Conservation (phyloP, 495 filamentous ascomycete genomes). For the Aspergillus affinis region DNA sequence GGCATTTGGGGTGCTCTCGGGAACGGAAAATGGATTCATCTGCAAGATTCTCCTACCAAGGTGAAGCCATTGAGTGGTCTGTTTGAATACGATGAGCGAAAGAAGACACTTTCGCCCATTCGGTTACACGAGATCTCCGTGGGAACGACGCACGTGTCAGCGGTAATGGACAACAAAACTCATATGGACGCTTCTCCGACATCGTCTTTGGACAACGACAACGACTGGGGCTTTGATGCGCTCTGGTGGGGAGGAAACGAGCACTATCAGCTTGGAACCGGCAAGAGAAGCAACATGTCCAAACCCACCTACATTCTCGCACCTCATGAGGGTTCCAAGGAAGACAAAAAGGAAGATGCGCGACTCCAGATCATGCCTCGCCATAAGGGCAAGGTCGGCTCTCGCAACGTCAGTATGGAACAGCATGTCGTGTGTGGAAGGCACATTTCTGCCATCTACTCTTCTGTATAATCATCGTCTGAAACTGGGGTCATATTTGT, state of each 20-base stretch:
- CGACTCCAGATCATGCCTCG: constrained; percentile 84
- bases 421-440: constrained; percentile 89
- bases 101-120: constrained; percentile 69
- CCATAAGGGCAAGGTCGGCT: constrained; percentile 64
- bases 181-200: constrained; percentile 52
- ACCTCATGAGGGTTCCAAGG: constrained; percentile 54
- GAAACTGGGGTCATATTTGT: constrained; percentile 1
- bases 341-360: constrained; percentile 58
- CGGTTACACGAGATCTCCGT: constrained; percentile 67
- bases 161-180: constrained; percentile 77
- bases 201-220: constrained; percentile 45
- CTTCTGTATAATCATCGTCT: constrained; percentile 24
- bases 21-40: constrained; percentile 86
- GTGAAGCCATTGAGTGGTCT: constrained; percentile 80
- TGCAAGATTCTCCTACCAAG: constrained; percentile 75
- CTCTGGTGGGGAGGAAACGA: constrained; percentile 96
- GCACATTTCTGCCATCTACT: constrained; percentile 79
- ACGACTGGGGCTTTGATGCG: constrained; percentile 79
- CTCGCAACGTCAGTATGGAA: constrained; percentile 69
- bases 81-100: constrained; percentile 78
- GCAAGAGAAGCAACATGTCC: constrained; percentile 75
- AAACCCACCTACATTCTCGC: constrained; percentile 77
- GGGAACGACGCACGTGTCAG: constrained; percentile 76
- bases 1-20: constrained; percentile 83
- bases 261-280: constrained; percentile 87